These are phyloP conservation scores for Gilbertella persicaria DNA, from an alignment of 371 early-diverging fungal species.

Conservation along the genomic window DNA sequence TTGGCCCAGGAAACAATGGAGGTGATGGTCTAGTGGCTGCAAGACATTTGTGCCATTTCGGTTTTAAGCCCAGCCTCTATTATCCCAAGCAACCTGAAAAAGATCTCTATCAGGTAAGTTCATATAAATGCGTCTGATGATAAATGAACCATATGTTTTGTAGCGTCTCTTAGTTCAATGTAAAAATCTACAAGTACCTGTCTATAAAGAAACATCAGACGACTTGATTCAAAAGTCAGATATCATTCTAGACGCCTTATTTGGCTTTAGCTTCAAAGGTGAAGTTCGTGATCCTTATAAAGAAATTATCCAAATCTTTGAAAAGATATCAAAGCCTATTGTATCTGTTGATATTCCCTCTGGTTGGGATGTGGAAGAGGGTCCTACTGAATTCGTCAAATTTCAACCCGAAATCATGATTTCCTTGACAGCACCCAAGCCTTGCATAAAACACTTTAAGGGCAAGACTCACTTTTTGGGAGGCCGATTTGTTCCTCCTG, in stretches of 20 bases:
- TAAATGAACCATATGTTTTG: neutral
- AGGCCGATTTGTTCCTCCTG: constrained; percentile 83
- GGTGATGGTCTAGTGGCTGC: constrained; percentile 94
- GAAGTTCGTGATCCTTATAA: constrained; percentile 81
- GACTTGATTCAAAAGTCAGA: constrained; percentile 38
- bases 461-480: constrained; percentile 87
- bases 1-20: constrained; percentile 93
- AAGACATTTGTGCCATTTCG: constrained; percentile 86
- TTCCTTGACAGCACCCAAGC: constrained; percentile 91
- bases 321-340: constrained; percentile 56
- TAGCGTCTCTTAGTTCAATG: constrained; percentile 74
- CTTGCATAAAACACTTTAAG: constrained; percentile 63
- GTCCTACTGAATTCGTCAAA: constrained; percentile 48
- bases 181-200: constrained; percentile 63
- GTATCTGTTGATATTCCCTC: constrained; percentile 92
- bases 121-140: neutral
- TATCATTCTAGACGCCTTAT: constrained; percentile 86
- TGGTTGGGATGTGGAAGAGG: constrained; percentile 91
- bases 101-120: constrained; percentile 65
- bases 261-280: constrained; percentile 90
- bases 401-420: constrained; percentile 80
- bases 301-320: constrained; percentile 57
- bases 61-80: constrained; percentile 75
- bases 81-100: constrained; percentile 78
- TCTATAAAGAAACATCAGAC: constrained; percentile 37